A percentile compares a stretch with the other conserved stretches of the same genome.
Evolutionary conservation across 164 flowering plant species (phyloP).

Genomic region (Vitis labrusca): DNA sequence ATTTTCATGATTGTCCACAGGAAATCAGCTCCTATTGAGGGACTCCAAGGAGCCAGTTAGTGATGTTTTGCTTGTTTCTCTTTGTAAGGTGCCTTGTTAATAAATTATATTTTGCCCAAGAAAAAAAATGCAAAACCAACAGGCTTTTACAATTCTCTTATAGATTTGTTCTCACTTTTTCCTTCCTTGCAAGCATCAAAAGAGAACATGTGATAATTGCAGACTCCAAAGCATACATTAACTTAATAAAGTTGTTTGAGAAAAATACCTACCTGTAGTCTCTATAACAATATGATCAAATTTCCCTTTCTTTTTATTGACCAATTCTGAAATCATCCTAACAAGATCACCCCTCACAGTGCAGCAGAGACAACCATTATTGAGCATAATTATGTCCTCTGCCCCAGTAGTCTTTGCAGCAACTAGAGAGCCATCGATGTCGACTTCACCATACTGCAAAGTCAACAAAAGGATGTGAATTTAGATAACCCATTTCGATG

Average conservation of each 20-base stretch:
- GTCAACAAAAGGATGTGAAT: background rate
- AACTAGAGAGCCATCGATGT: conserved; percentile 95
- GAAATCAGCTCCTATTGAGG: too few relatives aligned
- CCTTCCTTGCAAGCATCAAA: background rate
- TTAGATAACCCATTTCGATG: background rate
- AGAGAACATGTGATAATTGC: background rate
- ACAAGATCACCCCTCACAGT: conserved; percentile 99
- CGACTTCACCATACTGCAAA: conserved; percentile 93
- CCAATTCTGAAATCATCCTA: conserved; percentile 87
- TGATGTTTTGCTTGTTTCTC: too few relatives aligned
- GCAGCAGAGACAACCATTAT: conserved; percentile 98
- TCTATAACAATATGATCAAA: conserved; percentile 97
- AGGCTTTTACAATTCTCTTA: too few relatives aligned
- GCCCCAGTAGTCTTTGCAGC: conserved; percentile 88
- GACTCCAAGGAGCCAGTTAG: too few relatives aligned
- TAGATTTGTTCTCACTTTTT: too few relatives aligned
- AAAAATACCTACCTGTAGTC: conserved; percentile 70
- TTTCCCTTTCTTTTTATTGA: conserved; percentile 70
- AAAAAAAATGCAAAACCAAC: background rate
- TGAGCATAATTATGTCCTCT: conserved; percentile 94
- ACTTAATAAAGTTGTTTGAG: background rate
- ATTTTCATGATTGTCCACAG: too few relatives aligned
- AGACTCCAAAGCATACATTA: background rate
- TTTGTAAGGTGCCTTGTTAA: too few relatives aligned
- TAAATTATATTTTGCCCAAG: too few relatives aligned